Percentiles rank a stretch among this genome's conserved stretches.
phyloP scores from a whole-genome alignment of 371 early-diverging fungal genomes.

The Syncephalastrum monosporum region DNA sequence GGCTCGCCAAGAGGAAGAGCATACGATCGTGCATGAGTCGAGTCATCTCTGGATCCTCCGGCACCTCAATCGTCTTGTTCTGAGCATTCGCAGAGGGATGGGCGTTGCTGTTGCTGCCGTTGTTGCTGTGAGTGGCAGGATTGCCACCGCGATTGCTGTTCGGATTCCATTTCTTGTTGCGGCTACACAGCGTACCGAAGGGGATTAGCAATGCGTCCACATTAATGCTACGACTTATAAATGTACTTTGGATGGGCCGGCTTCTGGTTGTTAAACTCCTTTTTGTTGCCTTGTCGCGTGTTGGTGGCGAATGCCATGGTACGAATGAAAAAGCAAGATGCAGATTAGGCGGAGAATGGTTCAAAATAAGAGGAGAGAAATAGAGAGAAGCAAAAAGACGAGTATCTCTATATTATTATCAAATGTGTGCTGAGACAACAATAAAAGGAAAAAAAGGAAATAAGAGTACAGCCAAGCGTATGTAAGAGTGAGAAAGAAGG shows the following conservation, averaged over 20 bases:
- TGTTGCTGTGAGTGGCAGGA: constrained; percentile 14
- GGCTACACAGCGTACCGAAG: constrained; percentile 1
- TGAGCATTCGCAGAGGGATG: constrained; percentile 3
- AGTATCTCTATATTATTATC: too few relatives aligned
- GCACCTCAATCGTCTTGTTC: constrained; percentile 3
- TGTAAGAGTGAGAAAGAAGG: constrained; percentile 1
- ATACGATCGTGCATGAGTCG: constrained; percentile 72
- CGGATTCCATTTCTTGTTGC: constrained; percentile 34
- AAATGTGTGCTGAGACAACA: neutral
- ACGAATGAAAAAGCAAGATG: constrained; percentile 3
- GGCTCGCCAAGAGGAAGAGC: constrained; percentile 69
- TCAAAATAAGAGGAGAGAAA: neutral
- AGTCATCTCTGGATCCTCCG: constrained; percentile 25
- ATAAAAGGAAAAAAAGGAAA: neutral
- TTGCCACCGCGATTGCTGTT: constrained; percentile 6
- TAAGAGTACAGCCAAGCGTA: neutral
- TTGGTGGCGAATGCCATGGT: constrained; percentile 14
- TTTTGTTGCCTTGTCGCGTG: constrained; percentile 37
- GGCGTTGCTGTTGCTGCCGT: constrained; percentile 15
- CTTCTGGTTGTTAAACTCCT: constrained; percentile 24
- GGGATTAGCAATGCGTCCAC: neutral
- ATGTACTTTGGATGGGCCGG: constrained; percentile 21
- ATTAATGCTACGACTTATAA: too few relatives aligned
- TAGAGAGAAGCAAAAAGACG: constrained; percentile 7
- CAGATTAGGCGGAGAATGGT: neutral